Evolutionary conservation across 306 rosid species (phyloP).

Genomic region (Mucuna pruriens): DNA sequence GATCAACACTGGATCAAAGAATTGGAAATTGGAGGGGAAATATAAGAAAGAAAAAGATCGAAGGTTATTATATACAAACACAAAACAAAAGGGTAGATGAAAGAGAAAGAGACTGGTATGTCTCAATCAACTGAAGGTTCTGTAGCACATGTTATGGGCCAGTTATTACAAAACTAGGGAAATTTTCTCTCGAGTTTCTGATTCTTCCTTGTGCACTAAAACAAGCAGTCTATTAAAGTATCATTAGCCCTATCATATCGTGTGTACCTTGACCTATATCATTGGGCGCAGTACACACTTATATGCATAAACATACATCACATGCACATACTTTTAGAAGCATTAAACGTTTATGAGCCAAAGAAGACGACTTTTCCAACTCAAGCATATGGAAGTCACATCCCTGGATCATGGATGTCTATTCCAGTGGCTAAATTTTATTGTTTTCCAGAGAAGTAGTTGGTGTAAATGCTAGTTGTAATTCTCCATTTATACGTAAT

Average conservation of each 20-base stretch:
- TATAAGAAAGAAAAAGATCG: conserved; percentile 14
- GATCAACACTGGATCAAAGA: not conserved
- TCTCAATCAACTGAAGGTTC: conserved; percentile 54
- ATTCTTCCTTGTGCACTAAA: conserved; percentile 56
- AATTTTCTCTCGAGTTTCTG: conserved; percentile 50
- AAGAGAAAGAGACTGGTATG: conserved; percentile 47
- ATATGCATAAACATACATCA: conserved; percentile 48
- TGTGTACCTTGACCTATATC: conserved; percentile 52
- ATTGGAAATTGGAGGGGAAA: not conserved
- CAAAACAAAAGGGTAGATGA: conserved; percentile 41
- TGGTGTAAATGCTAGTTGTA: conserved; percentile 53
- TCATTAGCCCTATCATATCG: conserved; percentile 50
- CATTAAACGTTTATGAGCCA: conserved; percentile 52
- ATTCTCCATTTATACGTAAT: conserved; percentile 50
- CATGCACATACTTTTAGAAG: conserved; percentile 60
- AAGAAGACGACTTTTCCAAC: conserved; percentile 39
- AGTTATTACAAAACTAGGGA: conserved; percentile 59
- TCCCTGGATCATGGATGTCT: conserved; percentile 61
- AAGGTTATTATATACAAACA: conserved; percentile 24
- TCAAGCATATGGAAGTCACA: conserved; percentile 54
- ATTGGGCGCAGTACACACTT: conserved; percentile 43
- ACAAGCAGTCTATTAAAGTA: conserved; percentile 59
- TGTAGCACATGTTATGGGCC: conserved; percentile 67
- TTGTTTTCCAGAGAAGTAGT: conserved; percentile 58
- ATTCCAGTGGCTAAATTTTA: conserved; percentile 54